Evolutionary conservation across 2,329 filamentous ascomycete species (phyloP), one percentile per base, ranked within the genome.

Genomic region (Fonsecaea nubica): DNA sequence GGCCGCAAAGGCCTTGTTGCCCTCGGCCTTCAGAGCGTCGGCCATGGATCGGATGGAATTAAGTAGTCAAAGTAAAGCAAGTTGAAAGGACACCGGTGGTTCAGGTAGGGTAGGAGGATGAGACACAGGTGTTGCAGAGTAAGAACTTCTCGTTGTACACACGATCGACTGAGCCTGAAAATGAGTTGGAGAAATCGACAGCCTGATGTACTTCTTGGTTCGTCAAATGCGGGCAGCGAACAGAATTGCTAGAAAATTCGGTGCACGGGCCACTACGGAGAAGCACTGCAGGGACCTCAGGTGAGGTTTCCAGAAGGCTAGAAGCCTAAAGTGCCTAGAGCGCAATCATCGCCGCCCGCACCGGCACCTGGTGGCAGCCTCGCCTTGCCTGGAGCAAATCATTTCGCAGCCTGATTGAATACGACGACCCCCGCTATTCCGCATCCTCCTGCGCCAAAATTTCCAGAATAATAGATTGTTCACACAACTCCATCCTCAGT

Each of bases 1-100:
- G 70, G 92, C 93, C 72, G 92, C 90, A 81, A 99, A 99, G 81
- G 96, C 93, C 85, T 96, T 96, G 86, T 99, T 99, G 84, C 94
- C 95, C 79, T 95, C 90, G 76, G 93, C 92, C 86, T 99, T 99
- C 76, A 99, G 88, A 87, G 94, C 86, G 80, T 90, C 88, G 72
- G 88, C 87, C 87, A 89, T 90, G 32, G 12, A 40, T 25, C 33
- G 42, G 36, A 35, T 6, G 9, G n/a, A 21, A 30, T 42, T 53
- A 6, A 32, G 2, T 25, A 15, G 35, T n/a, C 21, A 48, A n/a
- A 55, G 5, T 36, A 48, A 3, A 21, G 32, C 40, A n/a, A 48
- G 25, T 7, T 15, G n/a, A 33, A 50, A 33, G 33, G 10, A 21
- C 18, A 36, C 56, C 21, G 8, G 25, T 10, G 18, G 10, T 6